Evolutionary conservation across 371 early-diverging fungal species (phyloP), one percentile per base, ranked within the genome.

Genomic region (Rhizopus stolonifer): DNA sequence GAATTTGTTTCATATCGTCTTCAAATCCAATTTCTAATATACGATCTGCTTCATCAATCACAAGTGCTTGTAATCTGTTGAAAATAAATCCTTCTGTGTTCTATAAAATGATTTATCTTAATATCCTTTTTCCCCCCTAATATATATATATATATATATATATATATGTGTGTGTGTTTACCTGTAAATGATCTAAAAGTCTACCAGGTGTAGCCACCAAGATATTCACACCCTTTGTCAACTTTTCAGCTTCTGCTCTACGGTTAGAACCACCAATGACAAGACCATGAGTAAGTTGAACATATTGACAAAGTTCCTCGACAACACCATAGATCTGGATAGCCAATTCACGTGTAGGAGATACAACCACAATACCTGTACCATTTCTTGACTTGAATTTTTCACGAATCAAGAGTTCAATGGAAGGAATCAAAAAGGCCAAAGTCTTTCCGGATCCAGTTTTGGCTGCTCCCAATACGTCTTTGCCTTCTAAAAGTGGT

Each of bases 331-430:
- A 95, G 61, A 98, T 99, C 68, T 99, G 99, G 49, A 98, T 77
- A 21, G 99, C 98, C 44, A 99, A 82, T 80, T 99, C 99, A 68
- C 99, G 88, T 21, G 99, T 99, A n/a, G 99, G 99, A 5, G 98
- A 89, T 36, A 99, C 96, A 54, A 99, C 86, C 50, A 99, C 73
- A 24, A 92, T 91, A 52, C 98, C 98, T 1, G 98, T 97, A 49
- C 94, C 99, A 61, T 98, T 97, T 67, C 97, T 86, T 21, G 98
- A 94, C 81, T 97, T 96, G 60, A 87, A 85, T 67, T 90, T 88
- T 31, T 94, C 79, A 58, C 79, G 87, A 57, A 82, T 79, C 15
- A 99, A 76, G 58, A 94, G 68, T 66, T 99, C 96, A 26, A 99
- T 73, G 14, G 96, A 94, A 26, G 99, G 99, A 43, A 99, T 85